Evolutionary conservation across 805 yeast genomes (phyloP), one percentile per base, ranked within the genome.

Genomic region (Candida boleticola): DNA sequence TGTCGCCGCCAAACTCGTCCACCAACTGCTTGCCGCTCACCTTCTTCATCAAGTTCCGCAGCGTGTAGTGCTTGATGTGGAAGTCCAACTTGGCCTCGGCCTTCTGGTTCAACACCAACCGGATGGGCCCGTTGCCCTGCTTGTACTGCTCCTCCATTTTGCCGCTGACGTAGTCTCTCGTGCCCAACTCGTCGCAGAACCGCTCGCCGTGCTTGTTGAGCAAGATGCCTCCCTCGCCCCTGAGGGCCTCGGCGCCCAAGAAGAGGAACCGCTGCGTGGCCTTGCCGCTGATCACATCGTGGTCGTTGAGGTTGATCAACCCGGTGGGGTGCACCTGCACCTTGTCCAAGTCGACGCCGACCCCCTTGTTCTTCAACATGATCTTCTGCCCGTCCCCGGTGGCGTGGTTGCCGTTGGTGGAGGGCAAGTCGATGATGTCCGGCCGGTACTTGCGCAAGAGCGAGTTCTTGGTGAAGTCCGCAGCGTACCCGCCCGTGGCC

Each of bases 281-380:
- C 32, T 49, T 54, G n/a, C 74, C 74, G 14, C 52, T 46, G 32
- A 68, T 63, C 3, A 63, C 66, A 30, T 78, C 83, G 25, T 52
- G 60, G 29, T 77, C 79, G 37, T 61, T 54, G 41, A 63, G 58
- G 46, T 76, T 79, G 41, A 81, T 74, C 47, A 80, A 70, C 0
- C 85, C 86, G 3, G 85, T 80, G 5, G 86, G 86, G 50, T 81
- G 85, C 19, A 81, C 82, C 56, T 81, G 86, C 34, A 81, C 79
- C 53, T 80, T 77, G 42, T 80, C 84, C 69, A 80, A 62, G 55
- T 80, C 85, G 42, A 80, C 69, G n/a, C 79, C 76, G 29, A 68
- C 60, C 9, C 81, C 85, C 5, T 77, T 71, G 42, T 74, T 64
- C 36, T 66, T 66, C 59, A 75, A 63, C 49, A 78, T 66, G 47